Conservation (phyloP, 2,329 filamentous ascomycete species). For the Leptographium galeiforme region DNA sequence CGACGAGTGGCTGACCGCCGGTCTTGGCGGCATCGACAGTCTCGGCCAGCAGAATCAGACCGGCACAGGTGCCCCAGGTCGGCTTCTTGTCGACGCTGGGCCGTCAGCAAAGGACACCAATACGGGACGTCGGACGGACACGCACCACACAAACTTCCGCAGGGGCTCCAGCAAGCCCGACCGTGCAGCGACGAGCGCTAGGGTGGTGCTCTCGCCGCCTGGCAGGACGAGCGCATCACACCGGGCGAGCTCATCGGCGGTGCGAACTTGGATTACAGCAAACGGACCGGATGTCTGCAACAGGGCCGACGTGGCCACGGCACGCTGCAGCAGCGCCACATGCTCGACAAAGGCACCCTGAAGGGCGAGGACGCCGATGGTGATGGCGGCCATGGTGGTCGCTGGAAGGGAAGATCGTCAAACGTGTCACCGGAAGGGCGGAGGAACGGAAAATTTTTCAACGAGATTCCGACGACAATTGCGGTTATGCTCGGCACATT, state of each 20-base stretch:
- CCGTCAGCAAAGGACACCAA: not conserved
- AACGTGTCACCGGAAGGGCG: too few relatives aligned
- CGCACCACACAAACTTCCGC: conserved; percentile 76
- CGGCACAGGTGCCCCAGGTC: conserved; percentile 93
- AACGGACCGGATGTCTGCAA: conserved; percentile 25
- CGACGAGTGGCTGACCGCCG: conserved; percentile 85
- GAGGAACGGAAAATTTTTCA: not conserved
- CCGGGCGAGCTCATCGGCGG: conserved; percentile 48
- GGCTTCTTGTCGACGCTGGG: conserved; percentile 60
- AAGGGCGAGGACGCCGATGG: conserved; percentile 55
- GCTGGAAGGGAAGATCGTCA: too few relatives aligned
- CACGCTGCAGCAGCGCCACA: conserved; percentile 58
- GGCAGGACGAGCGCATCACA: conserved; percentile 84
- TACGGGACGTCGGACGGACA: not conserved
- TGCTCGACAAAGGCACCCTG: conserved; percentile 93
- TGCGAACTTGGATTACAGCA: conserved; percentile 68
- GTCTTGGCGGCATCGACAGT: conserved; percentile 79
- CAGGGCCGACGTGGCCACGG: conserved; percentile 35
- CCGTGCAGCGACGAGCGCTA: conserved; percentile 74
- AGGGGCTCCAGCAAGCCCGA: conserved; percentile 73
- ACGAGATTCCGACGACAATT: not conserved
- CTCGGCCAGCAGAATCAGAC: conserved; percentile 80
- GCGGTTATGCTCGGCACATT: not conserved
- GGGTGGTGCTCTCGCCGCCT: conserved; percentile 88
- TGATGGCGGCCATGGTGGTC: conserved; percentile 19